These are phyloP conservation scores for Candida patagonica DNA, from an alignment of 805 yeast species.

Conservation along the genomic window DNA sequence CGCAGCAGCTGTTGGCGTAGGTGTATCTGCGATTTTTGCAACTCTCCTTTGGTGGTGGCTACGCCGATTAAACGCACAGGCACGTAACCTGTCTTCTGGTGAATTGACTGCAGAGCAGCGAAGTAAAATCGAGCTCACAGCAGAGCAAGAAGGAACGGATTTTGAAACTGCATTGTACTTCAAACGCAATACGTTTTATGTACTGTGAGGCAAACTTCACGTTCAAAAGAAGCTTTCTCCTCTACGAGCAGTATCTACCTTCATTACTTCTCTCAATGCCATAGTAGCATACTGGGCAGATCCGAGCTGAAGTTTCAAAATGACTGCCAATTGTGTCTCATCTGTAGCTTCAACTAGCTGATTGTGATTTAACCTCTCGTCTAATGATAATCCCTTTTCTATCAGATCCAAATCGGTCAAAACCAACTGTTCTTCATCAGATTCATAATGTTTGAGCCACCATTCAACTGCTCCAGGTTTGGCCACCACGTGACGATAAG, in stretches of 20 bases:
- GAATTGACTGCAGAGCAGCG: neutral
- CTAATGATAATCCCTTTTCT: slow-evolving; percentile 18
- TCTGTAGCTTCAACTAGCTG: slow-evolving; percentile 21
- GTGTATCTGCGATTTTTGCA: too few relatives aligned
- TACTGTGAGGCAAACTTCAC: neutral
- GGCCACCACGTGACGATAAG: slow-evolving; percentile 67
- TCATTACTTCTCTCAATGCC: slow-evolving; percentile 90
- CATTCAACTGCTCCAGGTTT: slow-evolving; percentile 59
- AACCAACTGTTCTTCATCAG: slow-evolving; percentile 61
- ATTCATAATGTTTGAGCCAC: slow-evolving; percentile 49
- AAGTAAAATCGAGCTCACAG: slow-evolving; percentile 1
- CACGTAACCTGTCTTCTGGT: neutral
- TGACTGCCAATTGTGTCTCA: slow-evolving; percentile 53
- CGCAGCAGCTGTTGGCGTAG: neutral
- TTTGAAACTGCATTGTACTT: neutral
- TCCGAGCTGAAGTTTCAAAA: slow-evolving; percentile 68
- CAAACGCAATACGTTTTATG: neutral
- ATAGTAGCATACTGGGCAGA: slow-evolving; percentile 93
- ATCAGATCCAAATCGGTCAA: slow-evolving; percentile 66
- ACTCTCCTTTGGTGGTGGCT: too few relatives aligned
- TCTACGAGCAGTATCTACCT: slow-evolving; percentile 27
- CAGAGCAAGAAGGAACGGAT: slow-evolving; percentile 9
- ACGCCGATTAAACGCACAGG: too few relatives aligned
- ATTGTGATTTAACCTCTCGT: slow-evolving; percentile 3
- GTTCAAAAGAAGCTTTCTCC: slow-evolving; percentile 15